Percentiles rank a stretch among this genome's conserved stretches.
Conservation (phyloP, 345 rosid genomes). For the Durio zibethinus region DNA sequence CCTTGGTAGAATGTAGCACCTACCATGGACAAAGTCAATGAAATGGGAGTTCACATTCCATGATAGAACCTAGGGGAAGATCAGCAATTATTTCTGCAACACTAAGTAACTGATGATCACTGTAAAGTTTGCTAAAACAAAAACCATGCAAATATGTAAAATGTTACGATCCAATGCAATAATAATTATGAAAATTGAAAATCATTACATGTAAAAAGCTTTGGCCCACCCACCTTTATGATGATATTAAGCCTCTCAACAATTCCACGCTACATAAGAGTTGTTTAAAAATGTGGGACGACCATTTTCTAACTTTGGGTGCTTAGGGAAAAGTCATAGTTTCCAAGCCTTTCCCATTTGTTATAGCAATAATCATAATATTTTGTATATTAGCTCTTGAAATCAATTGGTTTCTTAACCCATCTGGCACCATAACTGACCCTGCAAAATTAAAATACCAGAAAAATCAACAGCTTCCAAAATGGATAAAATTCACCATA, state of each 20-base stretch:
- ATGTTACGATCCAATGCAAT: not conserved
- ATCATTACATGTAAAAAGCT: not conserved
- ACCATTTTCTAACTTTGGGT: not conserved
- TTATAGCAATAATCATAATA: not conserved
- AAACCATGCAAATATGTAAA: not conserved
- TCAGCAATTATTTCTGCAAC: not conserved
- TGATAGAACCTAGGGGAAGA: not conserved
- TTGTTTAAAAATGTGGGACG: conserved; percentile 12
- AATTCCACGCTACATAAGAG: conserved; percentile 25
- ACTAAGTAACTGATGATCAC: not conserved
- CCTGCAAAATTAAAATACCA: not conserved
- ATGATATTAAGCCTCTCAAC: not conserved
- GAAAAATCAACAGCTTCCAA: not conserved
- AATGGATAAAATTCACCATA: not conserved
- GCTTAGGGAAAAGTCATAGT: not conserved
- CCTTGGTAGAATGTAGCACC: not conserved
- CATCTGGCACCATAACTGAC: not conserved
- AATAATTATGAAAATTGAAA: not conserved
- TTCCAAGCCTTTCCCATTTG: not conserved
- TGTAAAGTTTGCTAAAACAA: not conserved
- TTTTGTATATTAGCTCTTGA: not conserved
- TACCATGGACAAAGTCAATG: not conserved
- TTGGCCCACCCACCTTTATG: not conserved
- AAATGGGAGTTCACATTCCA: not conserved
- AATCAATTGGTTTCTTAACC: not conserved